Percentiles rank a stretch among this genome's conserved stretches.
Evolutionary conservation across 495 filamentous ascomycete genomes (phyloP).

Genomic region (Aspergillus nidulans): DNA sequence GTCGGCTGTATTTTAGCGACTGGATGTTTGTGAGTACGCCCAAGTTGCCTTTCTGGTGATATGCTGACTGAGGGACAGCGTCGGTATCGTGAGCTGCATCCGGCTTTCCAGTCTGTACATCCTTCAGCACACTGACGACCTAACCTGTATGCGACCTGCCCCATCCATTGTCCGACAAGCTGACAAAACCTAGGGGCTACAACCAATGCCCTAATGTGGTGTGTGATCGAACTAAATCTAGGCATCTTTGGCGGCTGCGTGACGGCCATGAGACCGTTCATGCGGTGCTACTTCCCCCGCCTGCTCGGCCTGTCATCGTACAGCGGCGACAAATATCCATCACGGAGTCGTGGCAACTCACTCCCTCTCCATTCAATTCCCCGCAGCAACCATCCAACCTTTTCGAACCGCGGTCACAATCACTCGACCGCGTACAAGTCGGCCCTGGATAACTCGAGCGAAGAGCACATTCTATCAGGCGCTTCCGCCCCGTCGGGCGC

Average conservation of each 20-base stretch:
- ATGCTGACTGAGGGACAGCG: slow-evolving; percentile 16
- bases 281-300: slow-evolving; percentile 30
- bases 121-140: slow-evolving; percentile 21
- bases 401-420: slow-evolving; percentile 14
- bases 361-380: slow-evolving; percentile 26
- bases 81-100: slow-evolving; percentile 33
- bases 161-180: not conserved
- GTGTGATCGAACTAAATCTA: slow-evolving; percentile 32
- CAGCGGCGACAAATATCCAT: slow-evolving; percentile 1
- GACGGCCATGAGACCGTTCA: slow-evolving; percentile 31
- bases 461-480: slow-evolving; percentile 24
- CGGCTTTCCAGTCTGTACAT: slow-evolving; percentile 24
- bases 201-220: slow-evolving; percentile 28
- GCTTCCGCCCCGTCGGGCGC: not conserved
- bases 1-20: slow-evolving; percentile 25
- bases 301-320: slow-evolving; percentile 28
- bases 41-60: not conserved
- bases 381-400: slow-evolving; percentile 19
- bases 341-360: slow-evolving; percentile 20
- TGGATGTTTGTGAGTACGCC: slow-evolving; percentile 27
- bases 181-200: slow-evolving; percentile 22
- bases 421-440: slow-evolving; percentile 11
- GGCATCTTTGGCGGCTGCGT: slow-evolving; percentile 33
- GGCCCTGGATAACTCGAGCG: slow-evolving; percentile 23
- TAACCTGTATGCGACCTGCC: slow-evolving; percentile 24